A percentile compares a stretch with the other conserved stretches of the same genome.
Conservation (phyloP, 805 yeast genomes). For the Myxozyma neglecta region DNA sequence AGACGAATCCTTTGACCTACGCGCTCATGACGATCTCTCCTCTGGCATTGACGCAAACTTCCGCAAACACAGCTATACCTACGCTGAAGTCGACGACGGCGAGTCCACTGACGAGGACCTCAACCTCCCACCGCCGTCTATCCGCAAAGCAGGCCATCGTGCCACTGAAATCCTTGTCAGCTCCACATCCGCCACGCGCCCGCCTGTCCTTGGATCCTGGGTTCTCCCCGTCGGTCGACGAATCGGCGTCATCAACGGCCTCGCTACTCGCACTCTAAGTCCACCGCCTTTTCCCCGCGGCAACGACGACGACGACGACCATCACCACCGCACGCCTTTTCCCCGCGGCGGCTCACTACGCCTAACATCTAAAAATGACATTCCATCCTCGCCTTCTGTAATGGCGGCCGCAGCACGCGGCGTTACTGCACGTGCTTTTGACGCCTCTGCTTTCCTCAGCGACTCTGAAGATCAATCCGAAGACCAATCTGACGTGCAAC, state of each 20-base stretch:
- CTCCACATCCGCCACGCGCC: conserved; percentile 80
- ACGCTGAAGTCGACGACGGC: conserved; percentile 52
- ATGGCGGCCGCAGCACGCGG: conserved; percentile 34
- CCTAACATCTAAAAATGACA: not conserved
- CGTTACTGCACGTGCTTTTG: not conserved
- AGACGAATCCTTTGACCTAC: conserved; percentile 18
- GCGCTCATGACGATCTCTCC: conserved; percentile 39
- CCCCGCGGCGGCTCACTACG: not conserved
- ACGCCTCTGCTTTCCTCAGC: conserved; percentile 32
- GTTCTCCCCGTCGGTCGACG: conserved; percentile 72
- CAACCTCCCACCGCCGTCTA: conserved; percentile 70
- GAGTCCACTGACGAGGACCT: conserved; percentile 94
- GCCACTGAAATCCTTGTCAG: conserved; percentile 85
- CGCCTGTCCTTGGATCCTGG: conserved; percentile 94
- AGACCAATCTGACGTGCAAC: conserved; percentile 48
- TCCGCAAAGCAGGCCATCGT: conserved; percentile 66
- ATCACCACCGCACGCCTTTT: not conserved
- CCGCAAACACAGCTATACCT: conserved; percentile 41
- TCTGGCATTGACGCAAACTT: conserved; percentile 37
- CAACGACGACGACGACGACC: conserved; percentile 10
- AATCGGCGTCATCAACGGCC: conserved; percentile 91
- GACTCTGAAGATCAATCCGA: conserved; percentile 42
- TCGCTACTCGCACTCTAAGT: conserved; percentile 78
- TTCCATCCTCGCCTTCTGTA: conserved; percentile 17
- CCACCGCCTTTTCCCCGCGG: conserved; percentile 43